Base-by-base conservation (phyloP, 73 alveolate species). In the Tetrahymena thermophila region DNA sequence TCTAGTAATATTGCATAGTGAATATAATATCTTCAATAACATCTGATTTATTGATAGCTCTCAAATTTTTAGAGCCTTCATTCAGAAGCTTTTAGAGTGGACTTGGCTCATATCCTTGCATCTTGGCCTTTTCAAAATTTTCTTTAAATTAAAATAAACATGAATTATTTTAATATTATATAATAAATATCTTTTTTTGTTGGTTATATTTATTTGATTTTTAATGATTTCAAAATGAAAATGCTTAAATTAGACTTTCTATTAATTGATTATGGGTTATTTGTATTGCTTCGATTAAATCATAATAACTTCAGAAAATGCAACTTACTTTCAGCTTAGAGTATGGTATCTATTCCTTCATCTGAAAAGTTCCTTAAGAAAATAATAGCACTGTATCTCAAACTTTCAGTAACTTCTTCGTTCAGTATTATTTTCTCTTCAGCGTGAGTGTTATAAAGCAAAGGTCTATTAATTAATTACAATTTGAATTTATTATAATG, bases 341-440 rank as follows among this genome's bases (percentile, higher is more conserved):
- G 93, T 34, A 95, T 95, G 37, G 93, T 94, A 85, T 94, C 94
- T 4, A 95, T 95, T 42, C 95, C 97, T 56, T 95, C 97, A 56
- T 95, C 97, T 38, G 97, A 94, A 89, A 95, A 95, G 94, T 93
- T 43, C 55, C 94, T 95, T 28, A 95, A 55, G 93, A 95, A 95
- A n/a, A 55, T 95, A n/a, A 95, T 95, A 19, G 89, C 31, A 21
- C 89, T 71, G 37, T 71, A 71, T 21, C 89, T 71, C n/a, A 71
- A 71, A 71, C 89, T 71, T 71, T 71, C 89, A 71, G 89, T 71
- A 55, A 95, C 97, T 50, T 94, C 94, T 94, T 85, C 94, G 93
- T 94, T n/a, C 34, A 95, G 94, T 44, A 85, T 94, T 43, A 94
- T 84, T 34, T 89, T 43, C 44, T 95, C 58, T 42, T 95, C 97